These are phyloP conservation scores for Dactylella cylindrospora DNA, from an alignment of 2,329 filamentous ascomycete genomes.

Conservation along the genomic window DNA sequence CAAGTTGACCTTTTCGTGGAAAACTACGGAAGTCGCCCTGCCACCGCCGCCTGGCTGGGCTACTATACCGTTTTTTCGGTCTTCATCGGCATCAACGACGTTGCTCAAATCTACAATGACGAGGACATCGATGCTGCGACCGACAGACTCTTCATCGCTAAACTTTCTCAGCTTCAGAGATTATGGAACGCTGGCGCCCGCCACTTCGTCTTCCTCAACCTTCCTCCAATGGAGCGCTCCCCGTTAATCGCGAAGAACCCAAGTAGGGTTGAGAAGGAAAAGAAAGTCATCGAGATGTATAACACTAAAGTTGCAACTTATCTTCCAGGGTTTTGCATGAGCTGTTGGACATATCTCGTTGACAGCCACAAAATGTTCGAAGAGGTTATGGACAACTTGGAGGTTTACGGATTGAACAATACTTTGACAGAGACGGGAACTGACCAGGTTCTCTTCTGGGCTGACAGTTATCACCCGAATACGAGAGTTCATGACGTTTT, in stretches of 20 bases:
- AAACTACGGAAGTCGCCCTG: conserved; percentile 10
- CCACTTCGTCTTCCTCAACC: conserved; percentile 19
- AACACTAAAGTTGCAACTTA: conserved; percentile 25
- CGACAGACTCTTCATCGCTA: conserved; percentile 20
- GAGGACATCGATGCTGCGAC: conserved; percentile 25
- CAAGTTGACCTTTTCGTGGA: not conserved
- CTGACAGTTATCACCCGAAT: conserved; percentile 27
- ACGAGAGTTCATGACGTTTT: conserved; percentile 23
- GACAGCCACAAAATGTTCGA: conserved; percentile 12
- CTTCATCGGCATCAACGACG: conserved; percentile 61
- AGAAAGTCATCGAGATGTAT: conserved; percentile 13
- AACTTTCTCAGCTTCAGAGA: conserved; percentile 12
- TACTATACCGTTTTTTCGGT: conserved; percentile 54
- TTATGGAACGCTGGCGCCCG: conserved; percentile 11
- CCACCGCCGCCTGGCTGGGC: conserved; percentile 50
- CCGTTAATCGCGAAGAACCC: conserved; percentile 16
- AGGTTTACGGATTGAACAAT: conserved; percentile 12
- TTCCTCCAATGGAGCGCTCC: conserved; percentile 26
- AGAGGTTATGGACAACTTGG: conserved; percentile 22
- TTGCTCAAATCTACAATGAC: conserved; percentile 49
- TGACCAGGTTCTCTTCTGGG: conserved; percentile 24
- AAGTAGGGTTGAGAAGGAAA: conserved; percentile 19
- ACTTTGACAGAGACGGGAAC: conserved; percentile 9
- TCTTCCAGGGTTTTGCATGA: too few species aligned
- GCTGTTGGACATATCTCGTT: too few species aligned